Base-by-base conservation (phyloP, 768 basidiomycete species). In the Thelephora ganbajun region DNA sequence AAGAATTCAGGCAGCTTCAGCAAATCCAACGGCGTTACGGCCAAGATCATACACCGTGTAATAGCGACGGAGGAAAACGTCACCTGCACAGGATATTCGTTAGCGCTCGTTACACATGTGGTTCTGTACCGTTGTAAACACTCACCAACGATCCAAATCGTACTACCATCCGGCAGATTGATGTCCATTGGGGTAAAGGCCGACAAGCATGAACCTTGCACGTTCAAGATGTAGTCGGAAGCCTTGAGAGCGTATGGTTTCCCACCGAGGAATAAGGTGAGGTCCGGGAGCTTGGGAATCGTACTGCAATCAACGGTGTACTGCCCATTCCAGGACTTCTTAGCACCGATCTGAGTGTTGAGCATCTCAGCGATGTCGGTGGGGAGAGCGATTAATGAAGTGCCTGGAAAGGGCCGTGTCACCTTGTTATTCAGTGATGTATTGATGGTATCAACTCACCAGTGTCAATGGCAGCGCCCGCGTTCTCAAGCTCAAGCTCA, bases 341-440 rank as follows among this genome's bases (percentile, higher is more conserved):
- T 85, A 12, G 94, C 94, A 50, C 96, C 96, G 46, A 99, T 96
- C 63, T 85, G 80, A 30, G 83, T 70, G 67, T 99, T 98, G 57
- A 99, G 70, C 89, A 99, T 89, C 71, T 99, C 96, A 46, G 96
- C 93, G 47, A 98, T 74, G 59, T 98, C 94, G 49, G 82, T 80
- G 45, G 94, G 94, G 44, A 94, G 70, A 44, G 84, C 94, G 56
- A 98, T 97, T 51, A 97, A 72, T 6, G 90, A 93, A 35, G 96
- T 97, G 47, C 92, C 91, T 81, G 59, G 18, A 6, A 45, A 6
- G 19, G 33, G 49, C 5, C 26, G 26, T 9, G 9, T 30, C 35
- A n/a, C 22, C 12, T 1, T 47, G 13, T 36, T 11, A 37, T 5
- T 12, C 1, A 19, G 41, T 23, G 2, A 37, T 30, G 11, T 16